Percentiles rank a stretch among this genome's conserved stretches.
Conservation (phyloP, 192 early-diverging fungal species). For the Lunasporangiospora selenospora region DNA sequence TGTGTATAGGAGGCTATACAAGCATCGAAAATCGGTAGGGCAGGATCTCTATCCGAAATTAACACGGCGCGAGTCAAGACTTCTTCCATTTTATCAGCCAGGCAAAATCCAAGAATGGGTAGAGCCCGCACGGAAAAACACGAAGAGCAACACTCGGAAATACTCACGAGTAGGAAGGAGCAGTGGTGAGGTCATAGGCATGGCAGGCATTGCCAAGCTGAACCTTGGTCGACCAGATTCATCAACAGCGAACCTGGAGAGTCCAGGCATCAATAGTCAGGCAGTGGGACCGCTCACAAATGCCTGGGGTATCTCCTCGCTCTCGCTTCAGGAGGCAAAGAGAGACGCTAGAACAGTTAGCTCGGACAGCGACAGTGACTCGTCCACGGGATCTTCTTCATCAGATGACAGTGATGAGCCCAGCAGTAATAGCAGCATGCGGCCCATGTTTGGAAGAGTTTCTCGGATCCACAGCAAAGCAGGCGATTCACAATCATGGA, state of each 20-base stretch:
- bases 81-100: constrained; percentile 41
- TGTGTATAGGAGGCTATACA: constrained; percentile 33
- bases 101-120: constrained; percentile 46
- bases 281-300: no score
- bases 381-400: constrained; percentile 15
- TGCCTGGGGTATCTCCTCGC: constrained; percentile 16
- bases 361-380: constrained; percentile 23
- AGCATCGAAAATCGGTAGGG: constrained; percentile 12
- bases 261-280: no score
- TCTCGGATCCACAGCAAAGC: no score
- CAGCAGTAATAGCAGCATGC: no score
- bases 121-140: constrained; percentile 10
- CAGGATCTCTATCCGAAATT: background rate
- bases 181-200: no score
- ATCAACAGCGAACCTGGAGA: no score
- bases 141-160: no score
- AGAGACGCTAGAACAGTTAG: constrained; percentile 5
- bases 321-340: constrained; percentile 1
- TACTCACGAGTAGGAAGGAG: no score
- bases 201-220: no score
- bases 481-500: background rate
- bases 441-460: no score
- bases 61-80: constrained; percentile 11
- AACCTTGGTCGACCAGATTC: no score
- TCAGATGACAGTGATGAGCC: constrained; percentile 25